phyloP scores from a whole-genome alignment of 371 early-diverging fungal species.

The Saksenaea vasiformis region DNA sequence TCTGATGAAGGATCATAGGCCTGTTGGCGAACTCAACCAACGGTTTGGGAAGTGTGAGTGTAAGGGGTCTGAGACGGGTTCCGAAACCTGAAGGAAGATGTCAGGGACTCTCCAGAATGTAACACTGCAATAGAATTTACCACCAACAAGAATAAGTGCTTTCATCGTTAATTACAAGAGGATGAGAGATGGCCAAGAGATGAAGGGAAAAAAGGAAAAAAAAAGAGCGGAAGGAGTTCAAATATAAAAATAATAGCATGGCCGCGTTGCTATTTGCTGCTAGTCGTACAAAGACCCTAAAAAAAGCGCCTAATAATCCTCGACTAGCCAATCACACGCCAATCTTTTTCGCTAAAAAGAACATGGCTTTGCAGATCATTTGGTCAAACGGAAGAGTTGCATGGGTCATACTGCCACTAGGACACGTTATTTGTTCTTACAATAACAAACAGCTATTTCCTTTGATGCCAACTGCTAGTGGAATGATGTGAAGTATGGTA shows the following conservation, averaged over 20 bases:
- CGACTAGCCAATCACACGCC: slow-evolving; percentile 2
- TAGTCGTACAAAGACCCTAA: slow-evolving; percentile 13
- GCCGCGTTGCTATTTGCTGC: slow-evolving; percentile 6
- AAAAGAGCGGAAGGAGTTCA: slow-evolving; percentile 14
- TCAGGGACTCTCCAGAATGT: not conserved
- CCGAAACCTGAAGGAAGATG: slow-evolving; percentile 81
- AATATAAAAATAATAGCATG: slow-evolving; percentile 12
- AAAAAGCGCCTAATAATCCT: slow-evolving; percentile 7
- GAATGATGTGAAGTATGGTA: not conserved
- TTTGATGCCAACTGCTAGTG: not conserved
- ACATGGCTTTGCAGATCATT: slow-evolving; percentile 5
- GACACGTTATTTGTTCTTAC: not conserved
- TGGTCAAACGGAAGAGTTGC: not conserved
- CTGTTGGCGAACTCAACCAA: slow-evolving; percentile 99
- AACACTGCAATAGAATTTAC: slow-evolving; percentile 46
- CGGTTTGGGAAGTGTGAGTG: slow-evolving; percentile 98
- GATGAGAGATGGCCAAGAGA: slow-evolving; percentile 11
- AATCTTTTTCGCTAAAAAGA: not conserved
- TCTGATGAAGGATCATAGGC: slow-evolving; percentile 99
- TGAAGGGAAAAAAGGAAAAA: slow-evolving; percentile 15
- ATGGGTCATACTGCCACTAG: not conserved
- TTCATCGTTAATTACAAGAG: slow-evolving; percentile 67
- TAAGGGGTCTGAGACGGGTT: slow-evolving; percentile 98
- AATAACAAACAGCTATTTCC: not conserved
- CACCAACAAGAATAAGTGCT: slow-evolving; percentile 99